Percentiles rank a stretch among this genome's conserved stretches.
Conservation (phyloP, 2,329 filamentous ascomycete species). For the Scedosporium apiospermum region DNA sequence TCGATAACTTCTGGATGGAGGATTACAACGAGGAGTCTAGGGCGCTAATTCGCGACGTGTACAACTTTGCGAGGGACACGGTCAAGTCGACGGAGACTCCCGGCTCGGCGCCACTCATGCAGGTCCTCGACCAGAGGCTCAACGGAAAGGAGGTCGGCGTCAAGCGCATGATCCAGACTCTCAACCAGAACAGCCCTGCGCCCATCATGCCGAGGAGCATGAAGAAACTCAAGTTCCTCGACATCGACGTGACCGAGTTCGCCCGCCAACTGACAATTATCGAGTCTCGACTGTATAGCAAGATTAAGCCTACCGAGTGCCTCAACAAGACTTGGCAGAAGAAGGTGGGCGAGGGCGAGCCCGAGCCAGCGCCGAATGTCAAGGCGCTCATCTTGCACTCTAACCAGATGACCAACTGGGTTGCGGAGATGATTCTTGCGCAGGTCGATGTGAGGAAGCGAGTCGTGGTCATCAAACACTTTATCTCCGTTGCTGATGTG, state of each 20-base stretch:
- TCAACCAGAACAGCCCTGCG: conserved; percentile 71
- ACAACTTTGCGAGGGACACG: conserved; percentile 82
- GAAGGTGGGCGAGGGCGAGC: conserved; percentile 72
- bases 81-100: conserved; percentile 91
- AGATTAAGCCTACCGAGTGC: conserved; percentile 93
- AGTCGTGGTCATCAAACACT: conserved; percentile 96
- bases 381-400: conserved; percentile 95
- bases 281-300: conserved; percentile 87
- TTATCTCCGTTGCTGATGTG: conserved; percentile 92
- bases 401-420: conserved; percentile 98
- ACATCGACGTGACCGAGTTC: conserved; percentile 93
- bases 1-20: conserved; percentile 99
- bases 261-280: conserved; percentile 97
- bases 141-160: conserved; percentile 79
- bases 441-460: conserved; percentile 93
- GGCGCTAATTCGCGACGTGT: conserved; percentile 78
- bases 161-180: conserved; percentile 77
- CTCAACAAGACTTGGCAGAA: conserved; percentile 99
- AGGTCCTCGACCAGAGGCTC: conserved; percentile 79
- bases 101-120: conserved; percentile 74
- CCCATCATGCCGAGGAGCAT: conserved; percentile 97
- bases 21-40: conserved; percentile 75
- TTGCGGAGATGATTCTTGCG: conserved; percentile 95
- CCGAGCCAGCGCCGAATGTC: conserved; percentile 84
- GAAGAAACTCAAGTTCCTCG: conserved; percentile 98